Conservation (phyloP, 805 yeast genomes). For the Cyberlindnera saturnus region DNA sequence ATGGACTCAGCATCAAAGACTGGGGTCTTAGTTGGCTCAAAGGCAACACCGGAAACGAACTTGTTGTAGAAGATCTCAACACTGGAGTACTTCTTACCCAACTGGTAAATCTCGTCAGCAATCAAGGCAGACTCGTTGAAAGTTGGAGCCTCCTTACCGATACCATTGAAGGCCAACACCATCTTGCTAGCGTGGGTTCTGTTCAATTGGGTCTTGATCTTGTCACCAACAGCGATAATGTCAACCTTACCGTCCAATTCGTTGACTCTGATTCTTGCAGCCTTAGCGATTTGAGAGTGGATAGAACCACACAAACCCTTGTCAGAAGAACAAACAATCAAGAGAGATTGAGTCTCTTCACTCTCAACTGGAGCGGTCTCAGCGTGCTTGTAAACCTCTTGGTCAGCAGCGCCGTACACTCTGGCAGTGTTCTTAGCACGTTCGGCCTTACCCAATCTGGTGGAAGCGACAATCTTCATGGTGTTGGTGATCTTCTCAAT, state of each 20-base stretch:
- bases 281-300: conserved; percentile 91
- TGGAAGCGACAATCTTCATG: conserved; percentile 98
- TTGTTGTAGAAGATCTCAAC: conserved; percentile 82
- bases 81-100: conserved; percentile 56
- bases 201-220: conserved; percentile 79
- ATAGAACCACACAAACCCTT: conserved; percentile 99
- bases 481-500: conserved; percentile 99
- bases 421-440: conserved; percentile 88
- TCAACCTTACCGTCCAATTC: conserved; percentile 61
- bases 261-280: conserved; percentile 62
- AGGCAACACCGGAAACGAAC: conserved; percentile 82
- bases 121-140: conserved; percentile 85
- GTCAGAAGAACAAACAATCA: conserved; percentile 90
- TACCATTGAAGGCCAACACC: conserved; percentile 76
- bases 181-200: conserved; percentile 73
- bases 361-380: conserved; percentile 59
- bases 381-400: conserved; percentile 72
- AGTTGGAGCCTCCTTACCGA: conserved; percentile 96
- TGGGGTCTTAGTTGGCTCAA: conserved; percentile 71
- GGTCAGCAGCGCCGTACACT: conserved; percentile 74
- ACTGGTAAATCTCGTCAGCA: conserved; percentile 71
- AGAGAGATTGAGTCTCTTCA: conserved; percentile 49
- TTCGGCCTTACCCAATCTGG: conserved; percentile 93
- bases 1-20: conserved; percentile 67
- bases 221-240: conserved; percentile 89